Percentiles rank a stretch among this genome's conserved stretches.
phyloP scores from a whole-genome alignment of 2,329 filamentous ascomycete species.

The Venturia carpophila region DNA sequence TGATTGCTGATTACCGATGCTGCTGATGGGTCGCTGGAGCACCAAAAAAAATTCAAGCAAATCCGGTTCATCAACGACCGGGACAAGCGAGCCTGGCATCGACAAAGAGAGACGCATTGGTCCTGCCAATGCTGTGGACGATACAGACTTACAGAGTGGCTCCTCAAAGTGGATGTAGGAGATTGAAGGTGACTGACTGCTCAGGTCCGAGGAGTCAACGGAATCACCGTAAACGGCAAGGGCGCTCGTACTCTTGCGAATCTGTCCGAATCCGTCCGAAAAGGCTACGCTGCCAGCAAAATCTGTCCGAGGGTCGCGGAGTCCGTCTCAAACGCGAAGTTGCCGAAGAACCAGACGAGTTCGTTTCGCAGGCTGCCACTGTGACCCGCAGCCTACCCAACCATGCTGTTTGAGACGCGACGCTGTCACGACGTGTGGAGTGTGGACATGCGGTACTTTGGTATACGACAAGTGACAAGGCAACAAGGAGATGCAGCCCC shows the following conservation, averaged over 20 bases:
- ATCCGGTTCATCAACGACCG: background rate
- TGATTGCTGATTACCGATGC: background rate
- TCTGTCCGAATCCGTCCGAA: background rate
- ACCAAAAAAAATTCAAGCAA: background rate
- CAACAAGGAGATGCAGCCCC: background rate
- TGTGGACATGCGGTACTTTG: too few species aligned
- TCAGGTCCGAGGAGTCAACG: background rate
- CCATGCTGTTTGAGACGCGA: background rate
- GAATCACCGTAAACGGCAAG: background rate
- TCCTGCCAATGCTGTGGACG: background rate
- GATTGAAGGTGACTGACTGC: background rate
- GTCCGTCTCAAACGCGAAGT: background rate
- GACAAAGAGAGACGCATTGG: background rate
- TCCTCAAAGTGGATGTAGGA: too few species aligned
- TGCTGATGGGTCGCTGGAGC: background rate
- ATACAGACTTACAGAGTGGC: too few species aligned
- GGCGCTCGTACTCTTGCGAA: background rate
- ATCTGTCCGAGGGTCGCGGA: background rate
- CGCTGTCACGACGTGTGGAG: background rate
- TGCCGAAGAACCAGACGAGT: background rate
- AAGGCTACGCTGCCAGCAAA: background rate
- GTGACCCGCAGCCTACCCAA: background rate
- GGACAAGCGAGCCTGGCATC: background rate
- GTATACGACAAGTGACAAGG: background rate
- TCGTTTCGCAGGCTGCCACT: slow-evolving; percentile 10